These are phyloP conservation scores for Xerocomus brunneocitrinus DNA, from an alignment of 768 basidiomycete genomes.

Conservation along the genomic window DNA sequence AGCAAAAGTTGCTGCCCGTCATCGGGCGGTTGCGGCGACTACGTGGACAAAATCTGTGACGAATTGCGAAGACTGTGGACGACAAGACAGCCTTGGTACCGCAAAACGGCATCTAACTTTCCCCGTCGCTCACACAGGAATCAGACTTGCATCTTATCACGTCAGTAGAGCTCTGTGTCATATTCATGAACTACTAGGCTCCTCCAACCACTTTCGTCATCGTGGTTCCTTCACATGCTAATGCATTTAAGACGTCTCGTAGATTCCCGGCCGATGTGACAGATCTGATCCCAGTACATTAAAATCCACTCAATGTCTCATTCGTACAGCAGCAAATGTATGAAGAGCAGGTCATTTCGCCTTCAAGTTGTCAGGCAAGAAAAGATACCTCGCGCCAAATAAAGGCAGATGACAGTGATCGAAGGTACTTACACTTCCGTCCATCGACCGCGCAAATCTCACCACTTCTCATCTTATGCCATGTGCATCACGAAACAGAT, in stretches of 20 bases:
- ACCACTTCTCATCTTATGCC: neutral
- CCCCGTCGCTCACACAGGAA: slow-evolving; percentile 15
- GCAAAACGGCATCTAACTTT: slow-evolving; percentile 5
- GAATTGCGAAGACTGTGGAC: neutral
- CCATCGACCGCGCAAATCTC: slow-evolving; percentile 13
- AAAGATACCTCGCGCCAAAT: slow-evolving; percentile 2
- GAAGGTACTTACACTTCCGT: neutral
- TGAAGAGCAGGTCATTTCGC: neutral
- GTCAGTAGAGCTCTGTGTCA: slow-evolving; percentile 38
- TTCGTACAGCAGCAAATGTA: neutral
- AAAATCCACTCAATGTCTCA: neutral
- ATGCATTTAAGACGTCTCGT: slow-evolving; percentile 35
- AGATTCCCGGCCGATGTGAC: slow-evolving; percentile 27
- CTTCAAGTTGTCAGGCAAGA: neutral
- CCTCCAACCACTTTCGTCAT: slow-evolving; percentile 40
- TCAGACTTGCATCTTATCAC: slow-evolving; percentile 8
- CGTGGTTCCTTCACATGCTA: slow-evolving; percentile 37
- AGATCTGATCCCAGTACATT: slow-evolving; percentile 40
- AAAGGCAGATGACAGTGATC: slow-evolving; percentile 11
- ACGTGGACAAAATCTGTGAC: slow-evolving; percentile 12
- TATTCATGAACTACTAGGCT: slow-evolving; percentile 31
- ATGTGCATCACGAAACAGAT: neutral
- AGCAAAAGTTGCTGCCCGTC: neutral
- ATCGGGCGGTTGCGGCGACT: slow-evolving; percentile 8
- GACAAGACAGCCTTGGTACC: neutral